A percentile compares a stretch with the other conserved stretches of the same genome.
phyloP scores from a whole-genome alignment of 208 protist genomes.

The Lotmaria passim region DNA sequence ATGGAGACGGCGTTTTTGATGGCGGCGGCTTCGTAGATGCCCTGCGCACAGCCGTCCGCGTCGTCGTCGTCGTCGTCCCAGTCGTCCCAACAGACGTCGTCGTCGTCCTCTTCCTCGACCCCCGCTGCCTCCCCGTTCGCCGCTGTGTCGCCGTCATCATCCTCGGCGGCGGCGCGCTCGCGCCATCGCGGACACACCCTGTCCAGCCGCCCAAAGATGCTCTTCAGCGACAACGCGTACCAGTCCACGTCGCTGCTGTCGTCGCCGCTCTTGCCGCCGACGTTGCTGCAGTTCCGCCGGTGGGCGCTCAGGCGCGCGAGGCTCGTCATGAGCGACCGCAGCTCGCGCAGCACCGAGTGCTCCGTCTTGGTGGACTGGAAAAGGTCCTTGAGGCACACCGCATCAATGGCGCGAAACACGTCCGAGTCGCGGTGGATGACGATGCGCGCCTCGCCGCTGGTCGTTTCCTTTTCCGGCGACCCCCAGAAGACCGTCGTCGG shows the following conservation, averaged over 20 bases:
- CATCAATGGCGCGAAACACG: conserved; percentile 22
- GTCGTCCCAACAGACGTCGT: conserved; percentile 31
- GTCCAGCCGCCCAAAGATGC: conserved; percentile 40
- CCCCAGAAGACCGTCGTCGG: conserved; percentile 34
- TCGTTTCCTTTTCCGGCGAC: not conserved
- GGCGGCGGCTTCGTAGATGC: conserved; percentile 43
- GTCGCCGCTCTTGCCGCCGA: not conserved
- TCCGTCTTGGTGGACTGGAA: conserved; percentile 61
- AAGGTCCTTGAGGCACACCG: conserved; percentile 36
- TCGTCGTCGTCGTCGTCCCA: conserved; percentile 56
- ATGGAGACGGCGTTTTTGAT: conserved; percentile 32
- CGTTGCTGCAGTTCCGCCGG: not conserved
- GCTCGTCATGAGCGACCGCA: conserved; percentile 51
- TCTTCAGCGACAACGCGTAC: conserved; percentile 28
- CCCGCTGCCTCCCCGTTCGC: not conserved
- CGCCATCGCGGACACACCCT: conserved; percentile 37
- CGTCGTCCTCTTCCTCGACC: conserved; percentile 5
- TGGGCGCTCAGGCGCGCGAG: conserved; percentile 17
- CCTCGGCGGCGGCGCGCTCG: not conserved
- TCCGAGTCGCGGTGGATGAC: conserved; percentile 13
- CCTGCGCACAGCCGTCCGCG: conserved; percentile 37
- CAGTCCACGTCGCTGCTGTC: conserved; percentile 25
- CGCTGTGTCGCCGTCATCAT: conserved; percentile 1
- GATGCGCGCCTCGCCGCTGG: not conserved
- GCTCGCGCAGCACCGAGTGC: conserved; percentile 55